Conservation (phyloP, 192 early-diverging fungal genomes). For the Glomus cerebriforme region DNA sequence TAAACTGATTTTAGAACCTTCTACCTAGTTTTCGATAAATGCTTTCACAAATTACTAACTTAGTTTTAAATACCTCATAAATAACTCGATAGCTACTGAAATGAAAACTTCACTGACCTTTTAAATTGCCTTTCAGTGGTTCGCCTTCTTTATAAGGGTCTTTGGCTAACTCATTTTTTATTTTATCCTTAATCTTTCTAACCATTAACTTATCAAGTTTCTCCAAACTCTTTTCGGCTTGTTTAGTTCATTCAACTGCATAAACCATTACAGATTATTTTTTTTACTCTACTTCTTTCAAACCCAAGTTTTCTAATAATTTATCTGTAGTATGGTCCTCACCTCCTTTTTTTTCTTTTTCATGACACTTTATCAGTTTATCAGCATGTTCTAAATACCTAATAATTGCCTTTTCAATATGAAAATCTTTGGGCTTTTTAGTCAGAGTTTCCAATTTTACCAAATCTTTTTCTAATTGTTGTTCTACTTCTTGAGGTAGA, state of each 20-base stretch:
- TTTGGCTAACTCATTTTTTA: background rate
- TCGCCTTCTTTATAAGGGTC: background rate
- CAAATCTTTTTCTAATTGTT: background rate
- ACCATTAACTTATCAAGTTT: background rate
- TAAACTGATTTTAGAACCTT: no score
- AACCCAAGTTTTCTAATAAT: background rate
- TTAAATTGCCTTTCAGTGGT: background rate
- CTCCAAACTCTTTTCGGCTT: background rate
- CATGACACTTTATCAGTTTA: background rate
- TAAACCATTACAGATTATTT: background rate
- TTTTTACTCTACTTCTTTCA: background rate
- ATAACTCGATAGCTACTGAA: background rate
- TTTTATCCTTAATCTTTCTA: background rate
- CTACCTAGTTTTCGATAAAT: no score
- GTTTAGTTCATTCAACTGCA: no score
- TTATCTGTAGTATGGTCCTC: background rate
- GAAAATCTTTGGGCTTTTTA: background rate
- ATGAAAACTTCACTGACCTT: background rate
- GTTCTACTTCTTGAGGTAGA: background rate
- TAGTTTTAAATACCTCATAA: background rate
- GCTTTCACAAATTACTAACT: no score
- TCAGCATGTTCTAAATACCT: background rate
- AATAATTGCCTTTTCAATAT: background rate
- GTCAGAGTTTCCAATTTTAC: background rate
- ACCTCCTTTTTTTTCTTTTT: background rate